Evolutionary conservation across 2,329 filamentous ascomycete species (phyloP).

Genomic region (Colletotrichum lentis): DNA sequence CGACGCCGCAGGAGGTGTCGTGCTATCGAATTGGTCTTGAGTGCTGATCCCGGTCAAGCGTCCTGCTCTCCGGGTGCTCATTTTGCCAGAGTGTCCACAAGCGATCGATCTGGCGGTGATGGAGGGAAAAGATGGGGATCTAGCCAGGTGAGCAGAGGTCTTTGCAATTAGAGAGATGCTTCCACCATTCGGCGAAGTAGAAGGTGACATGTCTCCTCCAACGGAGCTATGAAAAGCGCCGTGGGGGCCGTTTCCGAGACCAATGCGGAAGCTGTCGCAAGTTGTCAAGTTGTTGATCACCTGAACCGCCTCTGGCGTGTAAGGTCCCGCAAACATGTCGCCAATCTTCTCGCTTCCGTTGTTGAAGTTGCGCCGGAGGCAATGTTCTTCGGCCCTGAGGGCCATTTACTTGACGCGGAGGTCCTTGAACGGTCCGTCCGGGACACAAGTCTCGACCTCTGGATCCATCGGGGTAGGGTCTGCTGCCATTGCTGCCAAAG

Average conservation of each 20-base stretch:
- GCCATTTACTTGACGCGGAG: constrained; percentile 39
- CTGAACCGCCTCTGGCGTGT: constrained; percentile 32
- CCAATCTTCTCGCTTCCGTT: constrained; percentile 24
- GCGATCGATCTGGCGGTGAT: constrained; percentile 40
- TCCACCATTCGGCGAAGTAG: constrained; percentile 42
- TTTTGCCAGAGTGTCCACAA: constrained; percentile 41
- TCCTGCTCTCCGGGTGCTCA: constrained; percentile 14
- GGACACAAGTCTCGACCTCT: constrained; percentile 16
- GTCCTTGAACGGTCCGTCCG: constrained; percentile 42
- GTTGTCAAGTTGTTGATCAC: too few relatives aligned
- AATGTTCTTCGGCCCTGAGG: constrained; percentile 38
- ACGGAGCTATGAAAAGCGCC: constrained; percentile 42
- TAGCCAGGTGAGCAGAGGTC: neutral
- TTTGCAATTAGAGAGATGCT: too few relatives aligned
- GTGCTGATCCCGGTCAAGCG: constrained; percentile 18
- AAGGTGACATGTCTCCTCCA: constrained; percentile 43
- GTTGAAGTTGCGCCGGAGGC: constrained; percentile 42
- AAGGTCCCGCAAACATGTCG: constrained; percentile 1
- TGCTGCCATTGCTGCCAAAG: constrained; percentile 45
- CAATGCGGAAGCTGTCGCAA: too few relatives aligned
- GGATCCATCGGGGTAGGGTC: constrained; percentile 17
- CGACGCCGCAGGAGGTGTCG: constrained; percentile 6
- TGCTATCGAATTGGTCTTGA: neutral
- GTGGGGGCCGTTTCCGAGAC: constrained; percentile 44
- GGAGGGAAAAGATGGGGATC: constrained; percentile 41